phyloP scores from a whole-genome alignment of 352 stramenopile genomes.

The Saprolegnia diclina region DNA sequence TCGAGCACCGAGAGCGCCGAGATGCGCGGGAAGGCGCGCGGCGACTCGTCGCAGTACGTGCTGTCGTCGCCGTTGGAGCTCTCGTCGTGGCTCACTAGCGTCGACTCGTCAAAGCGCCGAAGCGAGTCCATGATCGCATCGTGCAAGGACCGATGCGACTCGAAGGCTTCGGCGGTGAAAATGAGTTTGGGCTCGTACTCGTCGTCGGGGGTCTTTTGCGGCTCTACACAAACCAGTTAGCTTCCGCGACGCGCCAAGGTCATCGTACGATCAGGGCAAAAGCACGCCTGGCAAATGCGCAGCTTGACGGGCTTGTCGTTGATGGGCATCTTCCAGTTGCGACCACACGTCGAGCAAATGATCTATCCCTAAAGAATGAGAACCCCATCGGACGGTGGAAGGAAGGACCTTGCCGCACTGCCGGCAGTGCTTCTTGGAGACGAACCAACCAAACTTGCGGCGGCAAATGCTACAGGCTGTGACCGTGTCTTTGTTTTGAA shows the following conservation, averaged over 20 bases:
- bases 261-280: neutral
- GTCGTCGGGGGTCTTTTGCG: neutral
- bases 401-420: slow-evolving; percentile 54
- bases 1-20: neutral
- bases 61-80: neutral
- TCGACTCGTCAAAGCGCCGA: neutral
- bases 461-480: slow-evolving; percentile 46
- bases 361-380: too few relatives aligned
- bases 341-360: neutral
- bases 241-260: neutral
- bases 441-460: slow-evolving; percentile 51
- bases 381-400: too few relatives aligned
- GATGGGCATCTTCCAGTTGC: neutral
- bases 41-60: neutral
- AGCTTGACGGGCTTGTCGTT: neutral
- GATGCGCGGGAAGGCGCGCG: neutral
- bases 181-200: neutral
- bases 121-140: neutral
- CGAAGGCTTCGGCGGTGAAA: neutral
- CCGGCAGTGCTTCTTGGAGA: slow-evolving; percentile 50
- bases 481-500: slow-evolving; percentile 35
- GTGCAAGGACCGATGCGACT: neutral
- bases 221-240: neutral
- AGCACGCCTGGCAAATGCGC: neutral
- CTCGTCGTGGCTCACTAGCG: neutral